phyloP scores from a whole-genome alignment of 2,329 filamentous ascomycete genomes.

The Diaporthe citrichinensis region DNA sequence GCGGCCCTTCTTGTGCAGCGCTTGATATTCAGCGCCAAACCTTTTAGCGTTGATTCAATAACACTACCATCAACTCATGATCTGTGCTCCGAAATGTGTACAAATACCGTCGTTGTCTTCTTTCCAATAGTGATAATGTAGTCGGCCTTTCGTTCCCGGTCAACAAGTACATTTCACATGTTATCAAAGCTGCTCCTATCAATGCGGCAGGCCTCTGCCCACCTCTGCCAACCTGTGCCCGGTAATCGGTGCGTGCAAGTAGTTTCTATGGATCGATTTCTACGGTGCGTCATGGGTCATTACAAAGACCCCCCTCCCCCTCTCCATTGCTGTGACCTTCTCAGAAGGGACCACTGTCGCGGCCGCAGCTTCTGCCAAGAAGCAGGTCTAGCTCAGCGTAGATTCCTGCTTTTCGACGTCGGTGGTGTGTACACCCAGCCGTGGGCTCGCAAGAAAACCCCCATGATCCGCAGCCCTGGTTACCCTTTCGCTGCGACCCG shows the following conservation, averaged over 20 bases:
- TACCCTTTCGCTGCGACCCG: background rate
- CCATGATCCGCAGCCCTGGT: background rate
- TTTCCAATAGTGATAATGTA: too few species aligned
- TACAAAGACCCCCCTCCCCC: background rate
- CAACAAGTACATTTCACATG: background rate
- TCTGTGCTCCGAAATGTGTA: background rate
- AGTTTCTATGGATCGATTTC: background rate
- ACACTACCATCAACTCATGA: background rate
- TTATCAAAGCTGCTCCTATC: background rate
- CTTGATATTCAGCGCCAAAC: background rate
- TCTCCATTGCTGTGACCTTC: background rate
- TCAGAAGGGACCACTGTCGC: background rate
- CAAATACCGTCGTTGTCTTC: too few species aligned
- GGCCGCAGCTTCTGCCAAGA: background rate
- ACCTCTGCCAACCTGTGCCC: background rate
- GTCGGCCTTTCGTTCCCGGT: too few species aligned
- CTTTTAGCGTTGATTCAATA: conserved; percentile 1
- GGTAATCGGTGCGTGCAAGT: too few species aligned
- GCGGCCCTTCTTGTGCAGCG: background rate
- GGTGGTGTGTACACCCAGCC: background rate
- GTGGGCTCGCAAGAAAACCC: background rate
- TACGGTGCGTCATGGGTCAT: background rate
- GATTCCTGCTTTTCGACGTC: conserved; percentile 3
- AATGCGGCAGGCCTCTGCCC: too few species aligned
- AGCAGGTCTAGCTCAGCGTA: background rate